Evolutionary conservation across 257 asterid species (phyloP), one percentile per base, ranked within the genome.

Genomic region (Thymus quinquecostatus): DNA sequence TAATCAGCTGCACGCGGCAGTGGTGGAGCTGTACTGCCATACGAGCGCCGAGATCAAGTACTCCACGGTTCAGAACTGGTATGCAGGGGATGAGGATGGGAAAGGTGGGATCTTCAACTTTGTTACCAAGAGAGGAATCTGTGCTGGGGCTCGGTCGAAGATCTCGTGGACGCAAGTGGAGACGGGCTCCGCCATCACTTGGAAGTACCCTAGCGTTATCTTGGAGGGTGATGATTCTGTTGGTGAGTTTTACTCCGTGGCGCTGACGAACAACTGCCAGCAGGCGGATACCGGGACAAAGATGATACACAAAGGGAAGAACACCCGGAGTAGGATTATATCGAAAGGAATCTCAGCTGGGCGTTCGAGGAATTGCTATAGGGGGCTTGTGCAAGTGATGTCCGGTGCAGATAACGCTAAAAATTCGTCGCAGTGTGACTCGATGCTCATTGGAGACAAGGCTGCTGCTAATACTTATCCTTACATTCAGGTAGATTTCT

Each of bases 141-240:
- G 99, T 79, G 92, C 91, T 2, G 99, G 98, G 3, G 63, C 78
- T 27, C 57, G 77, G 5, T 92, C 97, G 0, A 95, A 85, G 93
- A 89, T 95, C 56, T 95, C 99, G 0, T 95, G 99, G 99, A 95
- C 99, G 0, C 99, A 95, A 78, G 99, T 95, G 62, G 99, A 95
- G 82, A 95, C 99, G 0, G 99, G 99, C 12, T 89, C 98, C 4
- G 99, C 98, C 30, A 92, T 95, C 77, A 95, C 97, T 2, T 92
- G 99, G 99, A 95, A 95, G 80, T 95, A 95, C 76, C 99, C 99
- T 0, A 95, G 99, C 76, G 99, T 92, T 53, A 63, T 95, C 63
- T 71, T 95, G 51, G 99, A 95, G 79, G 99, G 99, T 9, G 99
- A 95, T 64, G 91, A 86, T 29, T 95, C 99, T 0, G 91, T 95